Evolutionary conservation across 75 land plant genomes (phyloP), one percentile per base, ranked within the genome.

Genomic region (Pinus taeda): DNA sequence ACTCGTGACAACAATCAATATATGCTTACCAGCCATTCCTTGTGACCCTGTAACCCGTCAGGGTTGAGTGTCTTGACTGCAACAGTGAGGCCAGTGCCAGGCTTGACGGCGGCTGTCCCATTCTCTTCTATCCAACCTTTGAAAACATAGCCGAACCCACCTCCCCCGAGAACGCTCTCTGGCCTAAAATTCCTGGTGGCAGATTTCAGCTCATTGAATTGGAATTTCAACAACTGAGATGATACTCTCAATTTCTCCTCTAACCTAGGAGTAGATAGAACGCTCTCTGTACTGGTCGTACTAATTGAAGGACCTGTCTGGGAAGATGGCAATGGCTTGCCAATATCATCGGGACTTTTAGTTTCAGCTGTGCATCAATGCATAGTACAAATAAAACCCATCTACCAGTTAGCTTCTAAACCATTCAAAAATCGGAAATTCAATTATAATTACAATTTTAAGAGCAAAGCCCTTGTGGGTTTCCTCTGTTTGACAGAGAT

Each of bases 91-190:
- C 87, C 87, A 11, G 87, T 81, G 11, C 87, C 87, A 20, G 87
- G 87, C 42, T 78, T 81, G 14, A 82, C 86, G 63, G 86, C 79
- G 7, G 84, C 73, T 22, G 86, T 85, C 20, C 86, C 86, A 85
- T 85, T 73, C 65, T 85, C 86, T 49, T 85, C 86, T 33, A 85
- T 82, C 86, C 86, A 85, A 9, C 84, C 86, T 66, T 85, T 85
- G 56, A 85, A 85, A 37, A 85, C 86, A 78, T 78, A 77, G 30
- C 86, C 86, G 39, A 85, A 85, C 8, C 86, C 86, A 15, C 86
- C 86, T 60, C 74, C 76, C n/a, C 84, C 84, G 13, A 73, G 74
- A 56, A 73, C 59, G 15, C 77, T 75, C 53, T 75, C 71, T 15
- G 77, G 77, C 49, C 77, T 59, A 42, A 75, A 75, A 49, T 75